These are phyloP conservation scores for Pachysandra terminalis DNA, from an alignment of 164 flowering plant genomes.

Conservation along the genomic window DNA sequence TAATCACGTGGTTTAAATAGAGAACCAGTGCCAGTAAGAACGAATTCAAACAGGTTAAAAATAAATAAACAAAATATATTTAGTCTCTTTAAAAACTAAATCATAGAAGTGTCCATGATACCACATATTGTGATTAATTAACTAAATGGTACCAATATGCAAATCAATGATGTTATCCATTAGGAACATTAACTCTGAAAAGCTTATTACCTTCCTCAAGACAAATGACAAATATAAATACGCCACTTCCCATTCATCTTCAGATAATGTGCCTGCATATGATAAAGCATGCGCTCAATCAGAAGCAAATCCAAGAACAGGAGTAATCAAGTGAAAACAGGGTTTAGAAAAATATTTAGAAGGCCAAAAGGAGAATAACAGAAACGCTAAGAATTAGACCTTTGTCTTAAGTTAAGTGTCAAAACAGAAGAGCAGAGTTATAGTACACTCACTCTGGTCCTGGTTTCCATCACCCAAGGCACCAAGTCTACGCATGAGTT, in stretches of 20 bases:
- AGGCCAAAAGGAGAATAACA: background rate
- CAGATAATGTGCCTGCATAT: slow-evolving; percentile 72
- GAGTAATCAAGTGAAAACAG: too few relatives aligned
- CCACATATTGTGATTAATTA: background rate
- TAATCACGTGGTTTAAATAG: too few relatives aligned
- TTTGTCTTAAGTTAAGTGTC: too few relatives aligned
- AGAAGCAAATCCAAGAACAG: background rate
- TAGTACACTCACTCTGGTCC: slow-evolving; percentile 55
- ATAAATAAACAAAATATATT: too few relatives aligned
- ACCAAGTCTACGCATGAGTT: slow-evolving; percentile 94
- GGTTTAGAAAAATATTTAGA: background rate
- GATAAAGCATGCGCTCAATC: background rate
- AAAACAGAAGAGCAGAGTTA: background rate
- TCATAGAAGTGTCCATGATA: background rate
- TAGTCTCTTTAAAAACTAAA: background rate
- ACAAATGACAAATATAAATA: slow-evolving; percentile 84
- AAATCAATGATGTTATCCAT: background rate
- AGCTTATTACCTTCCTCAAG: slow-evolving; percentile 67
- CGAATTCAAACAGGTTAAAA: too few relatives aligned
- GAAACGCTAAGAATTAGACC: background rate
- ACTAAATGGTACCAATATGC: background rate
- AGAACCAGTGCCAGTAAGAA: too few relatives aligned
- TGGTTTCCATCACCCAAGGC: slow-evolving; percentile 95
- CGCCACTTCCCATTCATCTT: slow-evolving; percentile 97
- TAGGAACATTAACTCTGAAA: background rate